These are phyloP conservation scores for Penicillium corylophilum DNA, from an alignment of 2,329 filamentous ascomycete genomes.

Conservation along the genomic window DNA sequence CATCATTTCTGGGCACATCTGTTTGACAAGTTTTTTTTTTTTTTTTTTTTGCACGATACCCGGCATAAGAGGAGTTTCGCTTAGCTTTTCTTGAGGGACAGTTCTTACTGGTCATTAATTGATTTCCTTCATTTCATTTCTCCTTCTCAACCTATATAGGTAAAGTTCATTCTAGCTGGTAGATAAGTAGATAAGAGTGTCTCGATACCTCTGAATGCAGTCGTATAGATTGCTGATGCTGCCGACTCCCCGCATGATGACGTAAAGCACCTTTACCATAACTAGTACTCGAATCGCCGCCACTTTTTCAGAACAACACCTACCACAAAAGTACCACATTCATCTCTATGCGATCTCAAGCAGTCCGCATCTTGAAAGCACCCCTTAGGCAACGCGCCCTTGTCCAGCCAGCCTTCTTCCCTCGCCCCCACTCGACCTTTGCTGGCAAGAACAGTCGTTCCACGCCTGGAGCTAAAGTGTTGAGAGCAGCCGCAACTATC, in stretches of 20 bases:
- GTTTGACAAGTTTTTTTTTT: background rate
- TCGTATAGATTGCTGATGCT: background rate
- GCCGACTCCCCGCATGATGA: constrained; percentile 30
- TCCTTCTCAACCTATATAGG: background rate
- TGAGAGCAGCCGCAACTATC: constrained; percentile 71
- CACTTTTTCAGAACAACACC: constrained; percentile 3
- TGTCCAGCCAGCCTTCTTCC: constrained; percentile 17
- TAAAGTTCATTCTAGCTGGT: background rate
- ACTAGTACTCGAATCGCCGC: constrained; percentile 3
- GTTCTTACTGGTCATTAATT: background rate
- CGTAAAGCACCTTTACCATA: constrained; percentile 27
- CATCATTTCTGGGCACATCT: background rate
- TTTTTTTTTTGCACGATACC: constrained; percentile 5
- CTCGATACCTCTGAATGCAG: background rate
- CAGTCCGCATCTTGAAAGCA: constrained; percentile 20
- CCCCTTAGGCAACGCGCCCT: constrained; percentile 20
- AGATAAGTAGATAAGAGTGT: background rate
- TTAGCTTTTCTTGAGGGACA: background rate
- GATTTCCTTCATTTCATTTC: background rate
- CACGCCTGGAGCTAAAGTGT: constrained; percentile 37
- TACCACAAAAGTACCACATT: background rate
- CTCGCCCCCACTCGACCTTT: constrained; percentile 22
- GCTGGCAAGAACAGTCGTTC: constrained; percentile 16
- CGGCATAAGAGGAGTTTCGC: constrained; percentile 8
- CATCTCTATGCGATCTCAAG: constrained; percentile 30